Percentiles rank a stretch among this genome's conserved stretches.
Evolutionary conservation across 371 early-diverging fungal species (phyloP).

Genomic region (Mortierella sp.): DNA sequence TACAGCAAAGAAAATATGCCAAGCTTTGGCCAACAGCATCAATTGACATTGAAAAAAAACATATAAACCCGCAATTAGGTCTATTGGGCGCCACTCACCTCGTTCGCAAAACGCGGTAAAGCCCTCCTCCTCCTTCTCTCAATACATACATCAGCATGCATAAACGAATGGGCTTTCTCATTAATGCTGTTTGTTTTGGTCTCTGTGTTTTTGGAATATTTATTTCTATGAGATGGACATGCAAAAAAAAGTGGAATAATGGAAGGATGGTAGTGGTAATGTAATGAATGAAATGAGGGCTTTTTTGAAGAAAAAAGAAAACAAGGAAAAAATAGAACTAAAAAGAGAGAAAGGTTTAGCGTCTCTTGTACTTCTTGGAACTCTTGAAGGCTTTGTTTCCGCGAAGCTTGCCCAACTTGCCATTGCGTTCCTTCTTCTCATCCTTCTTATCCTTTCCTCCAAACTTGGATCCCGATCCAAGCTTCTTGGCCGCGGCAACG

Average conservation of each 20-base stretch:
- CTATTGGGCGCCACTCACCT: not conserved
- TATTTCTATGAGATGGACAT: conserved; percentile 19
- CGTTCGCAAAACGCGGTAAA: not conserved
- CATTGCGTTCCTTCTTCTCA: conserved; percentile 44
- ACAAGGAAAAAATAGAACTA: not conserved
- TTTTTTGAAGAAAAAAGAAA: not conserved
- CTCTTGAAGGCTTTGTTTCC: conserved; percentile 58
- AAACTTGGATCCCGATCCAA: conserved; percentile 41
- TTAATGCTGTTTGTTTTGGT: not conserved
- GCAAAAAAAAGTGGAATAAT: conserved; percentile 13
- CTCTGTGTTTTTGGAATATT: not conserved
- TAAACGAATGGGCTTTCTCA: not conserved
- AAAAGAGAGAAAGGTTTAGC: conserved; percentile 19
- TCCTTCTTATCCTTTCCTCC: conserved; percentile 40
- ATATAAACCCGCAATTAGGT: not conserved
- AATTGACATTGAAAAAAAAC: not conserved
- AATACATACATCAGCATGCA: not conserved
- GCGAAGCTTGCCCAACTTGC: conserved; percentile 53
- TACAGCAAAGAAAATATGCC: not conserved
- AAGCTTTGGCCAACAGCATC: conserved; percentile 5
- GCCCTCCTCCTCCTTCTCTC: not conserved
- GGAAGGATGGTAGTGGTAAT: not conserved
- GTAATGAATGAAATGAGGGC: not conserved
- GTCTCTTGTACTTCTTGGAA: conserved; percentile 57
- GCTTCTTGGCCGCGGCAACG: conserved; percentile 40